Conservation (phyloP, 805 yeast species). For the Kodamaea neixiangensis region DNA sequence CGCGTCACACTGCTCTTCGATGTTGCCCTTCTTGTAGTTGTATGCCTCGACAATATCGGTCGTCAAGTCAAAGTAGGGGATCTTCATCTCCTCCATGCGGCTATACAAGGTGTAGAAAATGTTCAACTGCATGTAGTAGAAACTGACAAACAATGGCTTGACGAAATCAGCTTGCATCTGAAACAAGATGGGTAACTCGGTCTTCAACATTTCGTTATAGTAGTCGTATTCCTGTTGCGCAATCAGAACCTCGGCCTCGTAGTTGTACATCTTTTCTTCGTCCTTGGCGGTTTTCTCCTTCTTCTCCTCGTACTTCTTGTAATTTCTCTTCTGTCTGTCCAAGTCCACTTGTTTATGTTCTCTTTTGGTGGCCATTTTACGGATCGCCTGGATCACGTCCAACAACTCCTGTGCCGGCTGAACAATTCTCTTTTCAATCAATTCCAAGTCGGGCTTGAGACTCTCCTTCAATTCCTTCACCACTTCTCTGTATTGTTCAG, state of each 20-base stretch:
- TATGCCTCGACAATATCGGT: constrained; percentile 84
- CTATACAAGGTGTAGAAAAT: constrained; percentile 90
- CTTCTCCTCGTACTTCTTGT: constrained; percentile 75
- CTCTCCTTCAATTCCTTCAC: constrained; percentile 84
- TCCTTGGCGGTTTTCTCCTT: constrained; percentile 84
- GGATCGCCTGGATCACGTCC: constrained; percentile 74
- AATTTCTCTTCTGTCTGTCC: constrained; percentile 75
- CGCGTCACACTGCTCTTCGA: constrained; percentile 86
- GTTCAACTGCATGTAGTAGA: constrained; percentile 97
- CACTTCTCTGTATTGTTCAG: constrained; percentile 86
- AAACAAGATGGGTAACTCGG: constrained; percentile 85
- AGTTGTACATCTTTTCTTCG: constrained; percentile 85
- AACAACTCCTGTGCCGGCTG: constrained; percentile 90
- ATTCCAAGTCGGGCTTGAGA: constrained; percentile 87
- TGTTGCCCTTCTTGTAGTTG: constrained; percentile 78
- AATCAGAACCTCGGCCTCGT: constrained; percentile 84
- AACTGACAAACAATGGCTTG: constrained; percentile 88
- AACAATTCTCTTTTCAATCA: constrained; percentile 87
- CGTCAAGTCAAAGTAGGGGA: constrained; percentile 88
- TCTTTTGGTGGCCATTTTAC: constrained; percentile 94
- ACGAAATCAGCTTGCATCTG: constrained; percentile 89
- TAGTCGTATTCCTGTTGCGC: constrained; percentile 96
- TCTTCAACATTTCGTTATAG: constrained; percentile 91
- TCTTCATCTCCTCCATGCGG: constrained; percentile 93
- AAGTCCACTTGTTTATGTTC: constrained; percentile 93